Conservation (phyloP, 2,329 filamentous ascomycete species). For the Leptosphaerulina australis region DNA sequence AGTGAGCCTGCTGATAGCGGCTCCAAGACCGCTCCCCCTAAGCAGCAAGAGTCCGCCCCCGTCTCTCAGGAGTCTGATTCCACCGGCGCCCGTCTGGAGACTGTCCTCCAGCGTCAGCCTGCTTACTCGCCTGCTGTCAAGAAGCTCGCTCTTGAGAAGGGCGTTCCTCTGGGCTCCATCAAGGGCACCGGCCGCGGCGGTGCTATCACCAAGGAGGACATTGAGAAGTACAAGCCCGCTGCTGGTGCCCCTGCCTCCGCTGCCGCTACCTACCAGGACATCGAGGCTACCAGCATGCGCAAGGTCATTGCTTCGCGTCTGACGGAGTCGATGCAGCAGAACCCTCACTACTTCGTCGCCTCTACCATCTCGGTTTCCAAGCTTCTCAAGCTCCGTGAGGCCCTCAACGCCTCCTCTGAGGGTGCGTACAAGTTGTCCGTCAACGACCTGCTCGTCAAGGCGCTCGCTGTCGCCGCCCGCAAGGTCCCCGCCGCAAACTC, state of each 20-base stretch:
- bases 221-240: conserved; percentile 80
- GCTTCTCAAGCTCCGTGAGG: conserved; percentile 93
- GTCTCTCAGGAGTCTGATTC: conserved; percentile 73
- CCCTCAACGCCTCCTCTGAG: conserved; percentile 84
- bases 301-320: conserved; percentile 96
- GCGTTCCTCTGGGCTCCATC: conserved; percentile 74
- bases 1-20: conserved; percentile 65
- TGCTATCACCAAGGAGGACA: conserved; percentile 87
- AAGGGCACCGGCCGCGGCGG: conserved; percentile 88
- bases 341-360: conserved; percentile 98
- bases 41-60: conserved; percentile 56
- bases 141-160: conserved; percentile 83
- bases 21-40: conserved; percentile 63
- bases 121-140: conserved; percentile 75
- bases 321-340: conserved; percentile 85
- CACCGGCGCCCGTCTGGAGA: conserved; percentile 78
- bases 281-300: conserved; percentile 88
- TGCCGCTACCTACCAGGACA: conserved; percentile 78
- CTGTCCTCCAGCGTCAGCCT: conserved; percentile 81
- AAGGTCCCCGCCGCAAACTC: conserved; percentile 97
- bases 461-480: conserved; percentile 82
- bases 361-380: conserved; percentile 90
- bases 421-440: conserved; percentile 99
- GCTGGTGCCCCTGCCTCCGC: conserved; percentile 56
- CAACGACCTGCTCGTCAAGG: conserved; percentile 99